A percentile compares a stretch with the other conserved stretches of the same genome.
phyloP scores from a whole-genome alignment of 2,329 filamentous ascomycete species.

The Nigrospora sphaerica region DNA sequence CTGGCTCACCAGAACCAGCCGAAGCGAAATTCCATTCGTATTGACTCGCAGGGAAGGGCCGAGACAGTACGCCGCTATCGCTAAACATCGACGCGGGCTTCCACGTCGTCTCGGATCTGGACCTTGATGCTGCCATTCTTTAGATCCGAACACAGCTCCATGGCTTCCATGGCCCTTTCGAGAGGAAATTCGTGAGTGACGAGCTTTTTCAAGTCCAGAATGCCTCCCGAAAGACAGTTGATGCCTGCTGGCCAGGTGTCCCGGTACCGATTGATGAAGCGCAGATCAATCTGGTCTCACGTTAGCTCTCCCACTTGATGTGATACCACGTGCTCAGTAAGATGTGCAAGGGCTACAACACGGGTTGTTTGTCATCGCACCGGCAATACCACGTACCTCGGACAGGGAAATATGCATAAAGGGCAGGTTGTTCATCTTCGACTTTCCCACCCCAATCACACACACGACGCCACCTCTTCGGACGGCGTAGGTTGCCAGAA shows the following conservation, averaged over 20 bases:
- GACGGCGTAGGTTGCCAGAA: conserved; percentile 49
- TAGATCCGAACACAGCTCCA: conserved; percentile 44
- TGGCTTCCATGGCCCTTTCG: conserved; percentile 52
- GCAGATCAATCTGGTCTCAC: conserved; percentile 50
- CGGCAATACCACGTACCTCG: conserved; percentile 33
- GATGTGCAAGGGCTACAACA: neutral
- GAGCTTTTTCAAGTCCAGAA: conserved; percentile 54
- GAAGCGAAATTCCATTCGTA: too few relatives aligned
- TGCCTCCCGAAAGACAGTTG: conserved; percentile 47
- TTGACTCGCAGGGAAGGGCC: too few relatives aligned
- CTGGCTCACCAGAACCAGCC: too few relatives aligned
- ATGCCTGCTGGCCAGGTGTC: conserved; percentile 66
- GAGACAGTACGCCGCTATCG: too few relatives aligned
- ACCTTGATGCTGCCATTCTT: conserved; percentile 52
- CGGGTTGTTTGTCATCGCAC: neutral
- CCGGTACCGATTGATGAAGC: conserved; percentile 64
- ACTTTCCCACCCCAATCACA: conserved; percentile 57
- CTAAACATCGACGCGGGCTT: too few relatives aligned
- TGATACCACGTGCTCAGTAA: too few relatives aligned
- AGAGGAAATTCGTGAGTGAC: conserved; percentile 58
- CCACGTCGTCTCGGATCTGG: conserved; percentile 45
- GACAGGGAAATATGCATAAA: conserved; percentile 60
- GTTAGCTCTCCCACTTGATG: neutral
- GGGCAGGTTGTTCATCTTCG: conserved; percentile 57
- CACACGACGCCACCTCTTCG: conserved; percentile 53